Base-by-base conservation (phyloP, 768 basidiomycete species). In the Amanita exitialis region DNA sequence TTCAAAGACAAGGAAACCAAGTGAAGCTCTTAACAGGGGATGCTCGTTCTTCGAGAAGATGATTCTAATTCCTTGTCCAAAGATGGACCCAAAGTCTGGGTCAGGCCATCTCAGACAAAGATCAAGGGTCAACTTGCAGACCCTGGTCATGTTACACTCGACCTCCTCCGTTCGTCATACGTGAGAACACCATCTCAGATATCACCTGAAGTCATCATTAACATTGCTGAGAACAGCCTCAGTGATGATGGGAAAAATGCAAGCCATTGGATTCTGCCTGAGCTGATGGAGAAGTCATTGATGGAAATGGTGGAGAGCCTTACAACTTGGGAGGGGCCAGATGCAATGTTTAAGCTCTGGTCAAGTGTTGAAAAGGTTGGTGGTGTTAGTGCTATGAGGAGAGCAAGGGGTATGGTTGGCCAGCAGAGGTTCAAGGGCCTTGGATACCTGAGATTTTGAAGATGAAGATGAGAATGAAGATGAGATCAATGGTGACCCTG, bases 211-310 rank as follows among this genome's bases (percentile, higher is more conserved):
- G 76, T 72, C 0, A 77, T 84, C 34, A 74, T 82, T 44, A 84
- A 83, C 58, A 66, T 85, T 5, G 69, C 76, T 0, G 82, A 84
- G 51, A 85, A 85, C 56, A 78, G 78, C 0, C 82, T 86, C 2
- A 15, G 15, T 12, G 1, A 27, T 8, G 8, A 35, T 28, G 15
- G 12, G 13, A 2, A 2, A 13, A 36, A 47, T 47, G 9, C 32
- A 2, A 35, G 73, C 5, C 52, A 62, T 23, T 3, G 39, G 0
- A 60, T 70, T 4, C 79, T 83, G 54, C 44, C 64, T 4, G 46
- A 67, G 0, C 55, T 80, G 2, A 53, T 77, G 30, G 64, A 66
- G 52, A 39, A 63, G 34, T 63, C 64, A 16, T 56, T 77, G 1
- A 53, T 59, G 30, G 63, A 63, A 25, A 51, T 73, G 7, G 64